A percentile compares a stretch with the other conserved stretches of the same genome.
Conservation (phyloP, 2,329 filamentous ascomycete species). For the Aaosphaeria arxii region DNA sequence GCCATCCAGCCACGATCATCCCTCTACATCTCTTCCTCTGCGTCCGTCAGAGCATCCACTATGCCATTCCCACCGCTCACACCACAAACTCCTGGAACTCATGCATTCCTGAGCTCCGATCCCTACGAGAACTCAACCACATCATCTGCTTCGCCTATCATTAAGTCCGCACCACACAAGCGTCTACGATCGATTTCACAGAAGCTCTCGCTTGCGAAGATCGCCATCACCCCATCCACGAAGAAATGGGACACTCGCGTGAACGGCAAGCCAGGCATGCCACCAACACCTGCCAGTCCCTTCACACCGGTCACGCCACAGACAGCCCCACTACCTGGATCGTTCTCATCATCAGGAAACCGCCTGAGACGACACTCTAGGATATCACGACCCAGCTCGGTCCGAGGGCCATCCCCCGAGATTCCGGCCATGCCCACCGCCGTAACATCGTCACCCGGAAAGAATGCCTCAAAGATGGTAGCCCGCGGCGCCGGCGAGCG, state of each 20-base stretch:
- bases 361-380: constrained; percentile 26
- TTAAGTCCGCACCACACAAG: constrained; percentile 31
- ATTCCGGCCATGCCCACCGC: constrained; percentile 15
- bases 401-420: constrained; percentile 19
- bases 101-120: constrained; percentile 38
- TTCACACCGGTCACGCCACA: constrained; percentile 31
- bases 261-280: constrained; percentile 12
- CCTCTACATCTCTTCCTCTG: constrained; percentile 18
- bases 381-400: constrained; percentile 23
- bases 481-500: constrained; percentile 35
- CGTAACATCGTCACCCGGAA: constrained; percentile 10
- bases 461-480: constrained; percentile 20
- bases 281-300: constrained; percentile 23
- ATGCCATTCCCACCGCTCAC: constrained; percentile 25
- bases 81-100: constrained; percentile 25
- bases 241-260: constrained; percentile 29
- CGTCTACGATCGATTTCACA: constrained; percentile 37
- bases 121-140: constrained; percentile 33
- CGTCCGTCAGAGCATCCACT: constrained; percentile 9
- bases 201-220: constrained; percentile 36
- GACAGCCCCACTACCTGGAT: constrained; percentile 21
- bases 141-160: constrained; percentile 28
- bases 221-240: constrained; percentile 32
- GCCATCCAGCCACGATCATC: constrained; percentile 20
- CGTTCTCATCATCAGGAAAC: constrained; percentile 7